Evolutionary conservation across 1,284 basidiomycete species (phyloP), one percentile per base, ranked within the genome.

Genomic region (Gymnopus androsaceus): DNA sequence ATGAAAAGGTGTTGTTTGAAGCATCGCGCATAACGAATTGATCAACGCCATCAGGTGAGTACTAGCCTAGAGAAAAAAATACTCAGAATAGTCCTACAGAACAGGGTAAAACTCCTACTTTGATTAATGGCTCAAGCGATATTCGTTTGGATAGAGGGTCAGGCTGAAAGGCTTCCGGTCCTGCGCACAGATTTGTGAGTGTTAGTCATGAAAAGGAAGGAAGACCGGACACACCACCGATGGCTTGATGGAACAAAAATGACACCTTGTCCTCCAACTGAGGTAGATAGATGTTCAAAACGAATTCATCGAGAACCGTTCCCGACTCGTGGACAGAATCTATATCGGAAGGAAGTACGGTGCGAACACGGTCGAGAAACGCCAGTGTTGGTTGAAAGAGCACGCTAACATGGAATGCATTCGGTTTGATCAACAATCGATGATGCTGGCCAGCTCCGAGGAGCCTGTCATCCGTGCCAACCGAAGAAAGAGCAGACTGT

Each of bases 231-330:
- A 45, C 70, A 90, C 92, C 87, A 17, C 87, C 87, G 3, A 95
- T 85, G 12, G 93, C 86, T 55, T 90, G 83, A 67, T 94, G 92
- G 73, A 98, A 98, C 30, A 96, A 76, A 50, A 84, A 78, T 0
- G 91, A 88, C 38, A 98, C 94, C 71, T 95, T 96, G 65, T 98
- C 95, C 71, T 98, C 95, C 58, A 99, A 74, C 69, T 97, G 94
- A 0, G 96, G 95, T 40, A 99, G 74, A 74, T 98, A 99, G 0
- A 95, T 88, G 59, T 90, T 90, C 52, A 94, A 78, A 6, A 99
- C 95, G 69, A 99, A 99, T 55, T 98, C 94, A 60, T 98, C 94
- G 57, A 99, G 69, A 31, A 95, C 84, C 14, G 81, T 79, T 42
- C 85, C 88, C 34, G 94, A 90, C 1, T 87, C 82, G 54, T 82